Conservation (phyloP, 805 yeast species). For the Metschnikowia proteae region DNA sequence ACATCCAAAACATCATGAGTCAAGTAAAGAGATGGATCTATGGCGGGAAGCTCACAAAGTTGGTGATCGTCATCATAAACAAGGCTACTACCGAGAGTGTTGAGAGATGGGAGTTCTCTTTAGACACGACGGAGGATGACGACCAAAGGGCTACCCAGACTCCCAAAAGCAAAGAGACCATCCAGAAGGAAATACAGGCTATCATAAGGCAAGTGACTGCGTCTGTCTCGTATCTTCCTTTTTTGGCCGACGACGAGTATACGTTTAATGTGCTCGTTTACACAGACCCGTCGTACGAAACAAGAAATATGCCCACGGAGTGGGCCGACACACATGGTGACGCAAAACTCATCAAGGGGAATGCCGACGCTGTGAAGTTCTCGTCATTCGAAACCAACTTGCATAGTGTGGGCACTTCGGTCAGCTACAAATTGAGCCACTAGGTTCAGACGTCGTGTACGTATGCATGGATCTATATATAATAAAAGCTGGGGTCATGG, state of each 20-base stretch:
- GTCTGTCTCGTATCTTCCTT: conserved; percentile 80
- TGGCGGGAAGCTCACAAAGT: conserved; percentile 60
- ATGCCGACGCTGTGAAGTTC: conserved; percentile 64
- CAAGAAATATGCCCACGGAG: conserved; percentile 64
- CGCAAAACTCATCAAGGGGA: conserved; percentile 49
- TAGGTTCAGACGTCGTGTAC: neutral
- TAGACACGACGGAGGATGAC: conserved; percentile 36
- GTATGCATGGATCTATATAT: conserved; percentile 1
- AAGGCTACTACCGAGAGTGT: conserved; percentile 63
- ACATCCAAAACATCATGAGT: conserved; percentile 60
- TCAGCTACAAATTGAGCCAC: conserved; percentile 46
- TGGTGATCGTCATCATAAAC: conserved; percentile 70
- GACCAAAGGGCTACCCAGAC: neutral
- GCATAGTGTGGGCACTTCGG: conserved; percentile 71
- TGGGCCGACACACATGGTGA: conserved; percentile 75
- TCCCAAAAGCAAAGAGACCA: conserved; percentile 40
- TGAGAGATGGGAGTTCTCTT: conserved; percentile 84
- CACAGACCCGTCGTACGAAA: conserved; percentile 53
- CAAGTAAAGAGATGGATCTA: conserved; percentile 70
- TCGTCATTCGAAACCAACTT: conserved; percentile 62
- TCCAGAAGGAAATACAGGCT: conserved; percentile 76
- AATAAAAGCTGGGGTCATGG: neutral
- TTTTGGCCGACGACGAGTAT: conserved; percentile 50
- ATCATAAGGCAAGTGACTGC: conserved; percentile 87
- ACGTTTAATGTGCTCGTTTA: conserved; percentile 84